Conservation (phyloP, 805 yeast species). For the Blastobotrys chiropterorum region DNA sequence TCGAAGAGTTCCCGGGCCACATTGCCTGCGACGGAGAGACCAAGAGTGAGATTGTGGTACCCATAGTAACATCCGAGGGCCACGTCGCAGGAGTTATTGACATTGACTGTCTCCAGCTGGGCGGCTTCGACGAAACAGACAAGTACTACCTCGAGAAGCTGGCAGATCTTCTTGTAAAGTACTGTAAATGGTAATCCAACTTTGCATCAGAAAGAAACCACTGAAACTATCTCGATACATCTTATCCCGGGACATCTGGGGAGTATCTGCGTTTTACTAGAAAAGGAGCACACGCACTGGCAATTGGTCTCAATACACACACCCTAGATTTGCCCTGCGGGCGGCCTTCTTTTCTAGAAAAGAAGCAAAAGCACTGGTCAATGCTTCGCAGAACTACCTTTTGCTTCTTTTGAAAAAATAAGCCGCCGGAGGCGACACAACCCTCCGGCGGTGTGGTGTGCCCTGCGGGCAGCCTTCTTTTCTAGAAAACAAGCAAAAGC, state of each 20-base stretch:
- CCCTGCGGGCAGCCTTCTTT: background rate
- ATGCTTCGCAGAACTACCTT: background rate
- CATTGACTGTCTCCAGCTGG: conserved; percentile 61
- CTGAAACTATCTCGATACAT: no score
- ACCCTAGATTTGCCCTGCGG: background rate
- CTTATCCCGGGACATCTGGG: no score
- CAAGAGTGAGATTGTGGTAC: conserved; percentile 88
- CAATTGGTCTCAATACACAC: no score
- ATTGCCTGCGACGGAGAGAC: conserved; percentile 98
- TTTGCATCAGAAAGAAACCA: no score
- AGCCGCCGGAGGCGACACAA: background rate
- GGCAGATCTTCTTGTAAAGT: conserved; percentile 44
- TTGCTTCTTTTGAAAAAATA: background rate
- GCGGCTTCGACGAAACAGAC: conserved; percentile 68
- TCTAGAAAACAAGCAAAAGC: background rate
- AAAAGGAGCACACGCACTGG: no score
- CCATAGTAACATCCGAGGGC: conserved; percentile 46
- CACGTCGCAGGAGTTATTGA: conserved; percentile 71
- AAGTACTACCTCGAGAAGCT: conserved; percentile 51
- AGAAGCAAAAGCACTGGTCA: background rate
- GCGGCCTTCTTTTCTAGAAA: background rate
- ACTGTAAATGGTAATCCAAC: conserved; percentile 43
- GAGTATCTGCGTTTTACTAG: no score
- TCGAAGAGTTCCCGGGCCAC: conserved; percentile 77
- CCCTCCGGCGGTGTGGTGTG: background rate